Evolutionary conservation across 768 basidiomycete species (phyloP), one percentile per base, ranked within the genome.

Genomic region (Kwoniella dendrophila): DNA sequence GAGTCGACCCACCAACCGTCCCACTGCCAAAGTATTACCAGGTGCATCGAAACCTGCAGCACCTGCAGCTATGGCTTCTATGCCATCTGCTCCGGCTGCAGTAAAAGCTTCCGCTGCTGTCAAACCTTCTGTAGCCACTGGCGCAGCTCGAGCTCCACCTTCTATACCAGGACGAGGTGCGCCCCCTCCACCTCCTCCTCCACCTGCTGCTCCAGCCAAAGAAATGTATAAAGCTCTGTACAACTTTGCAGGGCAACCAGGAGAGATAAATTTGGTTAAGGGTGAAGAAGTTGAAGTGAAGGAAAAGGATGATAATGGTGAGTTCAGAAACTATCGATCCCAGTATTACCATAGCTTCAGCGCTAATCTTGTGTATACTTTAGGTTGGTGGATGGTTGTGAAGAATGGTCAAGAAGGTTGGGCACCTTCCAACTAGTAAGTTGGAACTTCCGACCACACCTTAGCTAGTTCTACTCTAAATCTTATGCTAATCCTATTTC

Each of bases 311-410:
- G 86, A 93, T 62, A 95, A 95, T 70, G 96, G 80, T 78, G 30
- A 56, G 80, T 70, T 8, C 26, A 14, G 5, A 0, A 8, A 16
- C 11, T 49, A 7, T 4, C n/a, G 43, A 38, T 18, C 36, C 8
- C 41, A 43, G 6, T 11, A 43, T 8, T 20, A 20, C 20, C 41
- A n/a, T 11, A 5, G 20, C 12, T 43, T 5, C 18, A 43, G 12
- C 41, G 20, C 8, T 10, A 43, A 20, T 20, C 6, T 20, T 43
- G 41, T 43, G 12, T 43, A 4, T n/a, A 5, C 43, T 4, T n/a
- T 50, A 80, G 81, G 95, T 2, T 99, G 96, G 96, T 98, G 96
- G 95, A 83, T 96, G 32, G 88, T 97, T 59, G 90, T 88, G 83
- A 92, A 89, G 79, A 84, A 83, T 54, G 85, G 84, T 2, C 80